A percentile compares a stretch with the other conserved stretches of the same genome.
Evolutionary conservation across 176 grass and related monocot species (phyloP).

Genomic region (Poa annua): DNA sequence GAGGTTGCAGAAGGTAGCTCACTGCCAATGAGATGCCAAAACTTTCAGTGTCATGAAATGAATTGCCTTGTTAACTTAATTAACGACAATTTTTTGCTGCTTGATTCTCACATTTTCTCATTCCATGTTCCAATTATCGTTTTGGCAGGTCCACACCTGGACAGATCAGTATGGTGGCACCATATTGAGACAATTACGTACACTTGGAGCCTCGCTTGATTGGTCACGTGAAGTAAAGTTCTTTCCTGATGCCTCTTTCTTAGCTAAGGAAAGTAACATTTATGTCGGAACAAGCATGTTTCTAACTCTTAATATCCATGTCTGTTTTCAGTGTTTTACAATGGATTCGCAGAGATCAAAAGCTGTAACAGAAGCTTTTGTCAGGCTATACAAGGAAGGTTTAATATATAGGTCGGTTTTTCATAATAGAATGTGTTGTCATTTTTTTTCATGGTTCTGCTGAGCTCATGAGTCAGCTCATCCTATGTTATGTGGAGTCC

Average conservation of each 20-base stretch:
- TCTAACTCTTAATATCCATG: neutral
- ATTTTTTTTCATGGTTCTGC: neutral
- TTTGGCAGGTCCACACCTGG: constrained; percentile 81
- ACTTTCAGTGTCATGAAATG: constrained; percentile 1
- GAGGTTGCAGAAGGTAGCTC: constrained; percentile 15
- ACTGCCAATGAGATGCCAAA: neutral
- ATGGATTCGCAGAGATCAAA: constrained; percentile 88
- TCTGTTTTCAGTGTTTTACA: constrained; percentile 73
- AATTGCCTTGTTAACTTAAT: neutral
- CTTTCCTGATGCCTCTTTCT: constrained; percentile 18
- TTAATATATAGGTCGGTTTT: constrained; percentile 86
- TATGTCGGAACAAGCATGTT: constrained; percentile 14
- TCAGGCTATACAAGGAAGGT: constrained; percentile 42
- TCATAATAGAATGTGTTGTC: neutral
- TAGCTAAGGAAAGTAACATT: constrained; percentile 23
- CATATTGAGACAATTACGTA: constrained; percentile 74
- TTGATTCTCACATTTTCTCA: constrained; percentile 37
- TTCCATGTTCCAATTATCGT: constrained; percentile 35
- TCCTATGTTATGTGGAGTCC: neutral
- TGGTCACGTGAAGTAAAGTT: constrained; percentile 80
- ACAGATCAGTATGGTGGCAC: constrained; percentile 83
- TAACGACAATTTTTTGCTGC: constrained; percentile 14
- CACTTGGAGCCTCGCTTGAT: constrained; percentile 88
- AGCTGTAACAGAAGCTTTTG: constrained; percentile 90
- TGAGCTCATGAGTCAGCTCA: neutral